Percentiles rank a stretch among this genome's conserved stretches.
These are phyloP conservation scores for Bremia lactucae DNA, from an alignment of 352 stramenopile genomes.

Conservation along the genomic window DNA sequence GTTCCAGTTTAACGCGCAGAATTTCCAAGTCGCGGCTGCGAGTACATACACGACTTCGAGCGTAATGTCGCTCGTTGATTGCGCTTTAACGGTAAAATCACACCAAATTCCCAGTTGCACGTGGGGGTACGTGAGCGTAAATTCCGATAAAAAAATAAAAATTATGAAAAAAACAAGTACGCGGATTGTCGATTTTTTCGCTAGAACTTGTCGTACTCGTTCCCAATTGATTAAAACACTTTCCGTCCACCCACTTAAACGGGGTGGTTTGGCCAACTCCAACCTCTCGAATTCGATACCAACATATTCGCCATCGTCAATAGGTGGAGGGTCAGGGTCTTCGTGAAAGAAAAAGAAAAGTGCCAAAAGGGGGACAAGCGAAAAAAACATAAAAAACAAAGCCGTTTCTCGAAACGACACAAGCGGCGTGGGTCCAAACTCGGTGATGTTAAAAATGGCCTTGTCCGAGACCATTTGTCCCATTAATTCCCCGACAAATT, in stretches of 20 bases:
- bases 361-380: slow-evolving; percentile 29
- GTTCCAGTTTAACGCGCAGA: slow-evolving; percentile 28
- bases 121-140: slow-evolving; percentile 38
- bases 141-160: slow-evolving; percentile 53
- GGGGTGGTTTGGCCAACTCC: background rate
- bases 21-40: slow-evolving; percentile 34
- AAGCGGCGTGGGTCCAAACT: slow-evolving; percentile 29
- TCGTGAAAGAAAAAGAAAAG: slow-evolving; percentile 34
- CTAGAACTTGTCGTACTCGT: slow-evolving; percentile 20
- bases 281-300: background rate
- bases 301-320: slow-evolving; percentile 10
- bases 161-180: slow-evolving; percentile 48
- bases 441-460: slow-evolving; percentile 40
- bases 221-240: slow-evolving; percentile 9
- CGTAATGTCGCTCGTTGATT: slow-evolving; percentile 40
- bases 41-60: slow-evolving; percentile 31
- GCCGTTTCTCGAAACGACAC: slow-evolving; percentile 33
- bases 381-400: slow-evolving; percentile 40
- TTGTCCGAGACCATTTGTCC: slow-evolving; percentile 37
- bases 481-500: slow-evolving; percentile 36
- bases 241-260: background rate
- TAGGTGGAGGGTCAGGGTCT: slow-evolving; percentile 16
- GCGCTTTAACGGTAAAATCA: slow-evolving; percentile 25
- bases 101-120: slow-evolving; percentile 33
- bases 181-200: slow-evolving; percentile 27